Evolutionary conservation across 2,329 filamentous ascomycete species (phyloP), one percentile per base, ranked within the genome.

Genomic region (Cladophialophora chaetospira): DNA sequence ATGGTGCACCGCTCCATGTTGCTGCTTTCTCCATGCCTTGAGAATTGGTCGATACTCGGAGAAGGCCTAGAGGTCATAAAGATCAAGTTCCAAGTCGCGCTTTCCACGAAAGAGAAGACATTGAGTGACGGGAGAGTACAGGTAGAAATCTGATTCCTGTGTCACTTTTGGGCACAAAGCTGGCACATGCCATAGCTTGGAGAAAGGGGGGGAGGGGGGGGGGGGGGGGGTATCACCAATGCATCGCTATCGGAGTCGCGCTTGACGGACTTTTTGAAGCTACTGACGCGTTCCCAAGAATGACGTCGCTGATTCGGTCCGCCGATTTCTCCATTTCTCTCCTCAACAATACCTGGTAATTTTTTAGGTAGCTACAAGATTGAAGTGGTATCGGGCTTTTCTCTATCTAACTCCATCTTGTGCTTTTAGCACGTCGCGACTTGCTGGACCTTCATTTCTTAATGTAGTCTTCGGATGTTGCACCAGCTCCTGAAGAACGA

Each of bases 1-100:
- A 84, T 64, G 93, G 86, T 66, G 85, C 82, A 53, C 90, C 90
- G 60, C 57, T 62, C 60, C 60, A 62, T 62, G 54, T 51, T 44
- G 60, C 46, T 17, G 38, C 50, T 43, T 50, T 60, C 53, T 51
- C 46, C 60, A 62, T n/a, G n/a, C n/a, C n/a, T n/a, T n/a, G n/a
- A n/a, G n/a, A n/a, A n/a, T 62, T 26, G 53, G 50, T 5, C 4
- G 21, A 23, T 25, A 5, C 21, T n/a, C 10, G 19, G 9, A 13
- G 15, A 44, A 25, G 42, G 3, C 19, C n/a, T 15, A 11, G 25
- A 42, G 9, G 33, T 13, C 13, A 25, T 21, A 11, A 28, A 11
- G 35, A 28, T 31, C 10, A 40, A 51, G 15, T 29, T 29, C 26
- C 6, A 40, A 25, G 17, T 42, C 17, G 17, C 23, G 17, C 15